These are phyloP conservation scores for Xylaria sp. DNA, from an alignment of 2,329 filamentous ascomycete species.

Conservation along the genomic window DNA sequence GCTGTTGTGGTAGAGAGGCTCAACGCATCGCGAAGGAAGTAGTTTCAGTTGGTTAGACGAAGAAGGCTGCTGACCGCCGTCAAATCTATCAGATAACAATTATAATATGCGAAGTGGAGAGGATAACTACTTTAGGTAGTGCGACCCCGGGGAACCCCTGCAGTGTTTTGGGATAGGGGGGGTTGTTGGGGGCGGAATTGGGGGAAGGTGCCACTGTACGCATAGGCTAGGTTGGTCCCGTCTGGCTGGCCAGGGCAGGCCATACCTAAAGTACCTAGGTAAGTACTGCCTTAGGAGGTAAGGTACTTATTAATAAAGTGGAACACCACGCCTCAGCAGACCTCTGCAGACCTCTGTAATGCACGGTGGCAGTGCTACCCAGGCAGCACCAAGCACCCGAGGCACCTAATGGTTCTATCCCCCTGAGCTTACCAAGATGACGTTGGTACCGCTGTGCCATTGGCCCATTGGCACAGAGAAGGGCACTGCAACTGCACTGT, in stretches of 20 bases:
- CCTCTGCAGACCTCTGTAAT: conserved; percentile 1
- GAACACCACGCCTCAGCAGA: conserved; percentile 5
- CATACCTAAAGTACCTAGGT: too few species aligned
- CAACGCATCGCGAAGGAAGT: conserved; percentile 11
- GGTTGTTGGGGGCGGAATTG: background rate
- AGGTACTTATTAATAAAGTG: conserved; percentile 1
- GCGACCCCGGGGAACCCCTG: conserved; percentile 26
- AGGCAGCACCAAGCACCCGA: background rate
- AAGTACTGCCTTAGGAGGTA: background rate
- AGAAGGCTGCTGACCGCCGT: conserved; percentile 8
- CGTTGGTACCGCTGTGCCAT: background rate
- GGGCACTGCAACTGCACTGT: background rate
- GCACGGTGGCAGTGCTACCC: conserved; percentile 19
- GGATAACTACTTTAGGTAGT: background rate
- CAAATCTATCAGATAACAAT: conserved; percentile 4
- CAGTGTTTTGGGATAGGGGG: conserved; percentile 6
- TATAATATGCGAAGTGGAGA: background rate
- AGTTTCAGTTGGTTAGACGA: background rate
- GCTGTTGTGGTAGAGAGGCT: conserved; percentile 2
- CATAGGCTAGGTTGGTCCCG: too few species aligned
- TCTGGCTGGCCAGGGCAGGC: too few species aligned
- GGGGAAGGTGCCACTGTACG: background rate
- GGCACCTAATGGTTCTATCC: background rate
- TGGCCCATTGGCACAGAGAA: background rate
- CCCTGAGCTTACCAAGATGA: background rate